Percentiles rank a stretch among this genome's conserved stretches.
phyloP scores from a whole-genome alignment of 2,329 filamentous ascomycete genomes.

The Escovopsis sp. region DNA sequence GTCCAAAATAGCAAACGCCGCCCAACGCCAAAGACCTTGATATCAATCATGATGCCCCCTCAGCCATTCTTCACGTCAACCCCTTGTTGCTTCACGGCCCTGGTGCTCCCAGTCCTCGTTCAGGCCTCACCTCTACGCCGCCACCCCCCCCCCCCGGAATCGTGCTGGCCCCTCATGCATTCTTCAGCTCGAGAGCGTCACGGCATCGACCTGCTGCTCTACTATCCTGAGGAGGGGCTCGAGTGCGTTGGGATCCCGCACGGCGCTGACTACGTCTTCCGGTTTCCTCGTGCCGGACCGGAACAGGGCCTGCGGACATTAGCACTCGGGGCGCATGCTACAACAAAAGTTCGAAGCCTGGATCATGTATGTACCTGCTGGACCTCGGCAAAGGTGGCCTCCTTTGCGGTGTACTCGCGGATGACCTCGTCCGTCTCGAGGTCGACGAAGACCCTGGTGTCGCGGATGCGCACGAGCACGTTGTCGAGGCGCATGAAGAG shows the following conservation, averaged over 20 bases:
- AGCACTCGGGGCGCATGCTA: conserved; percentile 18
- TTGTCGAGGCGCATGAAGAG: conserved; percentile 91
- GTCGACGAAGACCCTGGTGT: conserved; percentile 86
- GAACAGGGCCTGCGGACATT: conserved; percentile 16
- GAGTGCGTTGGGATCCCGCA: conserved; percentile 69
- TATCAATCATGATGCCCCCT: no score
- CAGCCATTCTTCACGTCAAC: neutral
- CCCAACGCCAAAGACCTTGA: neutral
- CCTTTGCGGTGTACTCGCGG: conserved; percentile 79
- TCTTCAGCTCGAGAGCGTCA: conserved; percentile 10
- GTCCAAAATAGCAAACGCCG: neutral
- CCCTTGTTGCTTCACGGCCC: no score
- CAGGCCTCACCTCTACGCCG: neutral
- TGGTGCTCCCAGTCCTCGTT: no score
- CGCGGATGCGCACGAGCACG: conserved; percentile 73
- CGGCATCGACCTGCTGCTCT: conserved; percentile 48
- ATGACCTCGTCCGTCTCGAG: conserved; percentile 68
- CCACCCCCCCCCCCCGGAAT: neutral
- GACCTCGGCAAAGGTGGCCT: conserved; percentile 65
- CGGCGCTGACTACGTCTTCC: conserved; percentile 60
- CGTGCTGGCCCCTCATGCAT: neutral
- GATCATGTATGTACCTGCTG: conserved; percentile 40
- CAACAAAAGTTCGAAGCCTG: neutral
- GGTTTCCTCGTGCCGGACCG: conserved; percentile 34
- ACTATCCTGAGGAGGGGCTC: conserved; percentile 55